phyloP scores from a whole-genome alignment of 2,329 filamentous ascomycete species.

The Tolypocladium endophyticum region DNA sequence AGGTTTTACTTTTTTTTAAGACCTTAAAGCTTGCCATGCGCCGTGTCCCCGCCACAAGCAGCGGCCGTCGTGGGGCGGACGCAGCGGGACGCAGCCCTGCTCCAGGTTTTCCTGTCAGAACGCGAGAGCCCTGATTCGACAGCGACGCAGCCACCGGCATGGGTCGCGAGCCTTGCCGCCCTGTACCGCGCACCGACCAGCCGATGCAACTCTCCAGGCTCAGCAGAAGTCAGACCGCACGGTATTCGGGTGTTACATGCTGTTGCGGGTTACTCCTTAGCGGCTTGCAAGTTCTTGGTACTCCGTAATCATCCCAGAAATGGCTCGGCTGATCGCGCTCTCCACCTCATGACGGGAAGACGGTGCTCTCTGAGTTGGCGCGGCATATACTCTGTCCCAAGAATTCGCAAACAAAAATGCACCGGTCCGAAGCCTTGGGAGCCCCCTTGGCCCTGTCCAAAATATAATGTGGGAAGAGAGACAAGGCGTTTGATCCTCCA shows the following conservation, averaged over 20 bases:
- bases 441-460: too few species aligned
- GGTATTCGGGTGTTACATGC: too few species aligned
- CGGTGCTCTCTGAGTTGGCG: too few species aligned
- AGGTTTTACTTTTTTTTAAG: neutral
- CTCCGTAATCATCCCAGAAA: too few species aligned
- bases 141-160: neutral
- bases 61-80: neutral
- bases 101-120: neutral
- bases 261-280: too few species aligned
- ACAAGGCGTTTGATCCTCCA: neutral
- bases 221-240: too few species aligned
- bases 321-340: too few species aligned
- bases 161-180: neutral
- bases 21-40: neutral
- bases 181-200: neutral
- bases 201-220: neutral
- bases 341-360: too few species aligned
- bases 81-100: neutral
- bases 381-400: too few species aligned
- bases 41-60: neutral
- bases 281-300: too few species aligned
- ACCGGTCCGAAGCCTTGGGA: too few species aligned
- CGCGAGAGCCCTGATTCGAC: neutral
- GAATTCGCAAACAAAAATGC: too few species aligned
- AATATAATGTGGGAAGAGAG: neutral